Evolutionary conservation across 2,329 filamentous ascomycete species (phyloP), one percentile per base, ranked within the genome.

Genomic region (Epicoccum nigrum): DNA sequence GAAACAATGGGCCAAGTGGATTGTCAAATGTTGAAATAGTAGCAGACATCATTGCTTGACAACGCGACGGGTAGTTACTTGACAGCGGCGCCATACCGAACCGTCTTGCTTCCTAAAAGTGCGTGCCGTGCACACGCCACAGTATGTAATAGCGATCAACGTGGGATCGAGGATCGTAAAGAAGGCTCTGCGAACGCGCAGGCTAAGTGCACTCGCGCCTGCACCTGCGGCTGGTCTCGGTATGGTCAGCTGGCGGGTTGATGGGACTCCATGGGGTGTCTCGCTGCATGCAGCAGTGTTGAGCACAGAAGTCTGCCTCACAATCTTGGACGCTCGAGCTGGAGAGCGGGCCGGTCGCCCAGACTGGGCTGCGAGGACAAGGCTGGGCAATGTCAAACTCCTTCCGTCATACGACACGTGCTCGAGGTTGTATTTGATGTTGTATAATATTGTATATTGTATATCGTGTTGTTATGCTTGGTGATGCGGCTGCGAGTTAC

Each of bases 1-100:
- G 28, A 20, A 27, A 21, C 15, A 46, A 39, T 27, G 15, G n/a
- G 20, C 31, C 30, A 28, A 16, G 19, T n/a, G 23, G 4, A 25
- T 25, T 25, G 13, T 4, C 35, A 27, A 8, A n/a, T n/a, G n/a
- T n/a, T 16, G n/a, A 8, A 20, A 49, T 39, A 39, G 34, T 20
- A 38, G 39, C 21, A 40, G 13, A 48, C 45, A 30, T 42, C 45
- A 42, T 48, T 23, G 12, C 13, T 25, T 11, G 11, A n/a, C 9
- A 13, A 12, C 12, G 33, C 13, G 20, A 20, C n/a, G 15, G n/a
- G 19, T 27, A 38, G n/a, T n/a, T n/a, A n/a, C n/a, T 20, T 45
- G 41, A 51, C 48, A 46, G 37, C 42, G 37, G 48, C 42, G 48
- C 42, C 35, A 32, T 19, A 11, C 37, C 25, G 35, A n/a, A 34